Percentiles rank a stretch among this genome's conserved stretches.
phyloP scores from a whole-genome alignment of 192 early-diverging fungal species.

The Spizellomyces sp. region DNA sequence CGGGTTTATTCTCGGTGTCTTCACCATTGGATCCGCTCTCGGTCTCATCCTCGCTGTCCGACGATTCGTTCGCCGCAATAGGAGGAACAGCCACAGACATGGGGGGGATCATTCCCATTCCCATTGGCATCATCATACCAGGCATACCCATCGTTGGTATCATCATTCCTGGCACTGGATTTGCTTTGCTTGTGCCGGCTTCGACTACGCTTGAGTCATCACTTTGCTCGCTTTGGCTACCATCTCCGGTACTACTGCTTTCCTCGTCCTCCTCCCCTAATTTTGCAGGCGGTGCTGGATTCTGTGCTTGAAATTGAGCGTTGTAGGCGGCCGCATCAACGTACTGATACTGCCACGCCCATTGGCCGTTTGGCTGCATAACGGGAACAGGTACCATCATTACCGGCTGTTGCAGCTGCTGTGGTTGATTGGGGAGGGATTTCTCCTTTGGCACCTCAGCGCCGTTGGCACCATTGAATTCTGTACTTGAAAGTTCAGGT shows the following conservation, averaged over 20 bases:
- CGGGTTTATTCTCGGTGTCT: not conserved
- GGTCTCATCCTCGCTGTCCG: not conserved
- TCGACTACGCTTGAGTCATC: not conserved
- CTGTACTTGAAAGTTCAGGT: too few relatives aligned
- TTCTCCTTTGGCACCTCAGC: too few relatives aligned
- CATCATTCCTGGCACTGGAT: too few relatives aligned
- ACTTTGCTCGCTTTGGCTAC: slow-evolving; percentile 5
- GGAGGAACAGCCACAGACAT: not conserved
- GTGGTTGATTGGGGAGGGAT: not conserved
- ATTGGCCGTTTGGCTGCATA: slow-evolving; percentile 28
- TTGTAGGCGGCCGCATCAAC: slow-evolving; percentile 15
- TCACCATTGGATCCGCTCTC: not conserved
- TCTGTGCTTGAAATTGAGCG: not conserved
- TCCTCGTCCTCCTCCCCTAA: too few relatives aligned
- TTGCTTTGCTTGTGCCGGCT: too few relatives aligned
- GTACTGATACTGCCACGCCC: slow-evolving; percentile 31
- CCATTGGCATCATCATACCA: too few relatives aligned
- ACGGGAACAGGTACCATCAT: slow-evolving; percentile 28
- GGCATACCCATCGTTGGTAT: too few relatives aligned
- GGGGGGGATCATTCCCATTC: too few relatives aligned
- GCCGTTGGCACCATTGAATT: too few relatives aligned
- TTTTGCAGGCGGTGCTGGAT: too few relatives aligned
- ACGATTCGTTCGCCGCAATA: not conserved
- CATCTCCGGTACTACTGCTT: slow-evolving; percentile 3
- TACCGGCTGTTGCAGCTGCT: not conserved